Percentiles rank a stretch among this genome's conserved stretches.
phyloP scores from a whole-genome alignment of 2,329 filamentous ascomycete species.

The Aspergillus brasiliensis region DNA sequence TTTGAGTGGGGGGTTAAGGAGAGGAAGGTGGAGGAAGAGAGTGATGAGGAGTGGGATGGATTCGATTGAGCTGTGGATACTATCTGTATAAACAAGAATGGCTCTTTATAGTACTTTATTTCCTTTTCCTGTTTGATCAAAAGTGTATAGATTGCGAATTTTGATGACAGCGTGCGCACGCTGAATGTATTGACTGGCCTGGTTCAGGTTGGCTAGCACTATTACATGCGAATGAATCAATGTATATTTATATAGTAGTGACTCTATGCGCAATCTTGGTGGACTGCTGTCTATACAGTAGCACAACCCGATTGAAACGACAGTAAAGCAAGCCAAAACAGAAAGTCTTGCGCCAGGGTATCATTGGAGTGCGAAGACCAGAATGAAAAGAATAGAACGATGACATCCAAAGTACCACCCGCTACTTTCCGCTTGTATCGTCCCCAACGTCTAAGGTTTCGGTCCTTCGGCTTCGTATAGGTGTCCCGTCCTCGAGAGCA shows the following conservation, averaged over 20 bases:
- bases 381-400: constrained; percentile 15
- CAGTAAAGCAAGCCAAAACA: constrained; percentile 20
- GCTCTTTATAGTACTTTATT: too few species aligned
- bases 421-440: background rate
- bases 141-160: background rate
- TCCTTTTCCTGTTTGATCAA: background rate
- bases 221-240: background rate
- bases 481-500: constrained; percentile 73
- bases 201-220: background rate
- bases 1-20: constrained; percentile 58
- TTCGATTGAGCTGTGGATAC: constrained; percentile 51
- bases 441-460: constrained; percentile 15
- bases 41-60: constrained; percentile 66
- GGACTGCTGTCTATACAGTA: background rate
- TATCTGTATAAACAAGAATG: background rate
- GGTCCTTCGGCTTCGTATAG: constrained; percentile 65
- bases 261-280: background rate
- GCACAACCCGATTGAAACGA: background rate
- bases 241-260: background rate
- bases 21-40: constrained; percentile 46
- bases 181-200: background rate
- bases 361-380: constrained; percentile 32
- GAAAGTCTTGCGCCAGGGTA: constrained; percentile 34
- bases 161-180: background rate
- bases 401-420: constrained; percentile 3